Percentiles rank a stretch among this genome's conserved stretches.
Evolutionary conservation across 2,329 filamentous ascomycete species (phyloP).

Genomic region (Myriangium duriaei): DNA sequence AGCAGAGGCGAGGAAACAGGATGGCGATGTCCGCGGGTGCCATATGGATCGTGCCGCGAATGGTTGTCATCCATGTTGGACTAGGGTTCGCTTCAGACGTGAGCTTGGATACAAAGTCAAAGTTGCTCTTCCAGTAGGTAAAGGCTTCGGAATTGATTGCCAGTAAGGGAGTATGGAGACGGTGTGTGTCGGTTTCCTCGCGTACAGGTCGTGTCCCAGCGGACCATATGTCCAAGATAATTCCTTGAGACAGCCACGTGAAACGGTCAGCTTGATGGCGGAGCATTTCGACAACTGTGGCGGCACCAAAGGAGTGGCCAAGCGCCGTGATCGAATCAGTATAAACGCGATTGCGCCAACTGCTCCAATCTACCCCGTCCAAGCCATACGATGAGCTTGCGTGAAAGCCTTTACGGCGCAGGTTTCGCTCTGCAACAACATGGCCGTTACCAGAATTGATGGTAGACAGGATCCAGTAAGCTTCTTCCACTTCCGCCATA

Average conservation of each 20-base stretch:
- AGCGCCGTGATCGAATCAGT: slow-evolving; percentile 47
- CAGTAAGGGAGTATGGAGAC: slow-evolving; percentile 44
- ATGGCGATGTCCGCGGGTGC: slow-evolving; percentile 55
- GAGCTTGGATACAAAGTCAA: slow-evolving; percentile 43
- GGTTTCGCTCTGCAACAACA: slow-evolving; percentile 38
- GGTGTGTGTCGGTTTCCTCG: slow-evolving; percentile 24
- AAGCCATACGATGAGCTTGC: slow-evolving; percentile 49
- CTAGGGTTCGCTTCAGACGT: slow-evolving; percentile 42
- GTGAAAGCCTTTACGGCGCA: slow-evolving; percentile 44
- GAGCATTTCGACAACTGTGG: slow-evolving; percentile 49
- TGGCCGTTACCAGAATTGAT: slow-evolving; percentile 44
- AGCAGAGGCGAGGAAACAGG: slow-evolving; percentile 48
- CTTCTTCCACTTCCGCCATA: slow-evolving; percentile 53
- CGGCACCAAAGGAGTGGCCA: slow-evolving; percentile 56
- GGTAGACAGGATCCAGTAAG: slow-evolving; percentile 42
- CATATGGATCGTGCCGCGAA: slow-evolving; percentile 50
- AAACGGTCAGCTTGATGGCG: slow-evolving; percentile 41
- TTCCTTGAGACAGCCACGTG: slow-evolving; percentile 47
- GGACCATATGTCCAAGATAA: slow-evolving; percentile 55
- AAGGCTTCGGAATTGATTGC: slow-evolving; percentile 57
- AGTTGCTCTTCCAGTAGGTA: slow-evolving; percentile 57
- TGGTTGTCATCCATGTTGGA: slow-evolving; percentile 34
- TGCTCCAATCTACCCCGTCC: slow-evolving; percentile 42
- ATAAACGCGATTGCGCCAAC: slow-evolving; percentile 46
- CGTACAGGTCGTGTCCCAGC: slow-evolving; percentile 31